Base-by-base conservation (phyloP, 805 yeast genomes). In the Metschnikowia chrysomelidarum region DNA sequence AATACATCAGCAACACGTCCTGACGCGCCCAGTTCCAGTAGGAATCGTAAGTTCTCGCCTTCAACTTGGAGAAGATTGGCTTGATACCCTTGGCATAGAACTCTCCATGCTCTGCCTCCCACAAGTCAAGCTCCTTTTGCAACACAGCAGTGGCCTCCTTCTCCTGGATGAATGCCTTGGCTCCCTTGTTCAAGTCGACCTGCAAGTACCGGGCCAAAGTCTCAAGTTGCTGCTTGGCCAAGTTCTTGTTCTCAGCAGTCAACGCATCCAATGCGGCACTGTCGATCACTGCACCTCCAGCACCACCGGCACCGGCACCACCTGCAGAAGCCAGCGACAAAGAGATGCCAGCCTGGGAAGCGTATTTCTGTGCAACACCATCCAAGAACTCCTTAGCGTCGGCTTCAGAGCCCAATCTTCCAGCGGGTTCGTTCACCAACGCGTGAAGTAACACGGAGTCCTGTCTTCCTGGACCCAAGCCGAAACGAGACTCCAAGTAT, bases 11-110 rank as follows among this genome's bases (percentile, higher is more conserved):
- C 51, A 93, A 71, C 43, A 93, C 85, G 61, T 93, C 96, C 72
- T 93, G 98, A 66, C 97, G 86, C 30, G 98, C 97, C 98, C 98
- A 93, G 67, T 94, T 94, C 98, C 98, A 93, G 67, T 89, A 88
- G 15, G 97, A 88, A 67, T 93, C 98, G 64, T 91, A 93, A 36
- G 83, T 80, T 71, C 98, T 85, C 19, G 97, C 95, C 72, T 93
- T 93, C 67, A 85, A 76, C 44, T 91, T 75, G 20, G 96, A 85
- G 69, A 93, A 93, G 4, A 82, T 79, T 26, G 98, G 96, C 49
- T 80, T 72, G 53, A 93, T 82, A 59, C 98, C 98, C 40, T 80
- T 76, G 32, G 96, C 89, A 62, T 89, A 93, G 57, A 81, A 81
- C 54, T 93, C 98, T 51, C 98, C 98, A 59, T 82, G 75, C 53